Conservation (phyloP, 257 asterid genomes). For the Craterostigma plantagineum region DNA sequence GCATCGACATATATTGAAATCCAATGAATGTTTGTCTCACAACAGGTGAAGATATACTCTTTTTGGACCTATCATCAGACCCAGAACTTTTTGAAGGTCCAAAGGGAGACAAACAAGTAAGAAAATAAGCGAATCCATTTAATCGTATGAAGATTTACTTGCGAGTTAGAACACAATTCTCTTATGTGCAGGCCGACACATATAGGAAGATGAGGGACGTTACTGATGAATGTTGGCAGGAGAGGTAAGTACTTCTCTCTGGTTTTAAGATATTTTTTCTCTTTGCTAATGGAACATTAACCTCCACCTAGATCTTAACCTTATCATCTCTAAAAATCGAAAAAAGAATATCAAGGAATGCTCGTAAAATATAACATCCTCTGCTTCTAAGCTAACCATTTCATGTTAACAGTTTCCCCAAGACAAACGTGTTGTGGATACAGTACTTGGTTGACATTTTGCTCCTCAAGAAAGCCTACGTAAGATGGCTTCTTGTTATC, state of each 20-base stretch:
- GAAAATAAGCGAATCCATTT: slow-evolving; percentile 1
- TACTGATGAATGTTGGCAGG: slow-evolving; percentile 87
- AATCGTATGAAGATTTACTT: background rate
- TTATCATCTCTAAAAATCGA: background rate
- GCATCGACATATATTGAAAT: slow-evolving; percentile 4
- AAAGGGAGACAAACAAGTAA: slow-evolving; percentile 70
- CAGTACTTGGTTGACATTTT: slow-evolving; percentile 76
- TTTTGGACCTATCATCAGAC: slow-evolving; percentile 75
- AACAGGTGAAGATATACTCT: slow-evolving; percentile 90
- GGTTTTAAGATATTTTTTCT: background rate
- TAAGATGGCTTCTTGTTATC: slow-evolving; percentile 35
- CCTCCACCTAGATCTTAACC: background rate
- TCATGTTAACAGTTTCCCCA: slow-evolving; percentile 93
- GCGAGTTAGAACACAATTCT: background rate
- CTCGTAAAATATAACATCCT: background rate
- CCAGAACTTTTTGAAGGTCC: slow-evolving; percentile 87
- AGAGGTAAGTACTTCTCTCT: slow-evolving; percentile 62
- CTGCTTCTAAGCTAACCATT: slow-evolving; percentile 10
- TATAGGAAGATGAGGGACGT: slow-evolving; percentile 82
- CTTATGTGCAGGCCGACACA: slow-evolving; percentile 64
- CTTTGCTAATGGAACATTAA: too few relatives aligned
- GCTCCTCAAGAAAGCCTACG: slow-evolving; percentile 64
- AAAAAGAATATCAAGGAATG: background rate
- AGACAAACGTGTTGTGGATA: slow-evolving; percentile 85
- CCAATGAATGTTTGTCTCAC: too few relatives aligned